These are phyloP conservation scores for Purpureocillium takamizusanense DNA, from an alignment of 2,329 filamentous ascomycete species.

Conservation along the genomic window DNA sequence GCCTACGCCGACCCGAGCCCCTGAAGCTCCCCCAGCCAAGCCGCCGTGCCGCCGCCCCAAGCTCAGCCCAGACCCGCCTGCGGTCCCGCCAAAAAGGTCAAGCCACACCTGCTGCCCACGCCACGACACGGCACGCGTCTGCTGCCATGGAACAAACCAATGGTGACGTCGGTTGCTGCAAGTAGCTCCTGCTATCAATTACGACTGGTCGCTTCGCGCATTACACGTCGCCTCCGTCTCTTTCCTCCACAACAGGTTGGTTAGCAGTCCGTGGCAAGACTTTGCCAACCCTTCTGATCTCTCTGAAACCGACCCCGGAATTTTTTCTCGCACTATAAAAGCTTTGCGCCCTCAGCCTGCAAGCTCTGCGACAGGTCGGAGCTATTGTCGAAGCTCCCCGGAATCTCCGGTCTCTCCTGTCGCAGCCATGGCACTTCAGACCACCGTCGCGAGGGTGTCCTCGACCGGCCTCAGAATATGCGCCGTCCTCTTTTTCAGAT, in stretches of 20 bases:
- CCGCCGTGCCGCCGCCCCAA: not conserved
- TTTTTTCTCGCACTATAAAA: not conserved
- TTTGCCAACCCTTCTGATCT: no score
- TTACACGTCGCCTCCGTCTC: no score
- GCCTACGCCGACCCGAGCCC: constrained; percentile 6
- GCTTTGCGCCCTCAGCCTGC: not conserved
- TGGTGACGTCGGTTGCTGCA: constrained; percentile 1
- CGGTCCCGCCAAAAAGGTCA: not conserved
- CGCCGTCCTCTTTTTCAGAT: constrained; percentile 25
- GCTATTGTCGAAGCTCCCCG: no score
- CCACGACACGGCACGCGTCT: no score
- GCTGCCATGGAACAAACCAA: not conserved
- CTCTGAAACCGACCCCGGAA: no score
- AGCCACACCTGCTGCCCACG: constrained; percentile 2
- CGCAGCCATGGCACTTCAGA: constrained; percentile 14
- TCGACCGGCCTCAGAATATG: constrained; percentile 27
- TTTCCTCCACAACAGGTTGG: no score
- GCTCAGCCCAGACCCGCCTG: no score
- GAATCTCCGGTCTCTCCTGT: no score
- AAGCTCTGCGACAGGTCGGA: no score
- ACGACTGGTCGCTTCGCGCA: not conserved
- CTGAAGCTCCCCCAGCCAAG: not conserved
- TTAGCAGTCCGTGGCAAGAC: no score
- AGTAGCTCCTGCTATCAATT: not conserved
- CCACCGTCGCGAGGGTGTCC: constrained; percentile 21